Conservation (phyloP, 2,329 filamentous ascomycete genomes). For the Paraphaeosphaeria sporulosa region DNA sequence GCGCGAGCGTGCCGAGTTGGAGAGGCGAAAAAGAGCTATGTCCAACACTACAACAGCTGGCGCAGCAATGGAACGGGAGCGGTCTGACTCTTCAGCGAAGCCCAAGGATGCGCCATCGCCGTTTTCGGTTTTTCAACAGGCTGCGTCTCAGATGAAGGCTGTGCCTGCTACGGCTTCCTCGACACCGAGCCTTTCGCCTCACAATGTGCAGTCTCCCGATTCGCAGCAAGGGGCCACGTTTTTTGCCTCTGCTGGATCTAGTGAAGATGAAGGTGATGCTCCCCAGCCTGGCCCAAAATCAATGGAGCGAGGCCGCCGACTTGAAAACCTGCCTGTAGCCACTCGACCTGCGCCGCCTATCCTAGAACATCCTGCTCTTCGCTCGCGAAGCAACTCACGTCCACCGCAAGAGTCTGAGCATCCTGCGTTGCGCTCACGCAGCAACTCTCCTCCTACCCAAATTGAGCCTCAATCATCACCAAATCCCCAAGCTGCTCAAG, state of each 20-base stretch:
- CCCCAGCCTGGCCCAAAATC: constrained; percentile 24
- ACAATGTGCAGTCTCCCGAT: constrained; percentile 24
- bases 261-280: constrained; percentile 41
- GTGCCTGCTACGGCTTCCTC: constrained; percentile 23
- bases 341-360: constrained; percentile 44
- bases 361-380: constrained; percentile 47
- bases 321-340: constrained; percentile 44
- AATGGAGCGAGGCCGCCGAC: constrained; percentile 36
- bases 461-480: constrained; percentile 15
- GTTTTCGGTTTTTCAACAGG: constrained; percentile 57
- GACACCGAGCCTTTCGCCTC: constrained; percentile 20
- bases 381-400: constrained; percentile 40
- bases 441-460: constrained; percentile 14
- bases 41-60: constrained; percentile 24
- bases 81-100: constrained; percentile 41
- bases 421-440: constrained; percentile 23
- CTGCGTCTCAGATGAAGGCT: constrained; percentile 53
- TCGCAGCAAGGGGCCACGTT: constrained; percentile 34
- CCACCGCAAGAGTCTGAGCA: constrained; percentile 24
- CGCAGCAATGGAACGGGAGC: constrained; percentile 28
- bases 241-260: constrained; percentile 40
- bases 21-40: constrained; percentile 43
- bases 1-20: constrained; percentile 46
- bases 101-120: constrained; percentile 43
- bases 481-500: constrained; percentile 20